These are phyloP conservation scores for Naegleria fowleri DNA, from an alignment of 208 protist genomes.

Conservation along the genomic window DNA sequence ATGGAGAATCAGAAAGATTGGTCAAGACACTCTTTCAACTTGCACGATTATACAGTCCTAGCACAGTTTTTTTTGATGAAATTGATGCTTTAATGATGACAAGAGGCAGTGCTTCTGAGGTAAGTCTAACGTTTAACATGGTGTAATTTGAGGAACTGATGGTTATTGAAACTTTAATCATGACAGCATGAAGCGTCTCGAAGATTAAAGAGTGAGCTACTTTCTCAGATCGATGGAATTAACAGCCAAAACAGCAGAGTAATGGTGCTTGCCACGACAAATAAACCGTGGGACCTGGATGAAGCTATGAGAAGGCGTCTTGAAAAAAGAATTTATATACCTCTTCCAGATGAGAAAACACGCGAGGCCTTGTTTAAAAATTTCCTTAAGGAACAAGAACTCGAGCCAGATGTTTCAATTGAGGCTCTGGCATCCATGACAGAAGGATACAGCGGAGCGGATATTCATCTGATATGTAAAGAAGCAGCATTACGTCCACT, in stretches of 20 bases:
- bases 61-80: slow-evolving; percentile 89
- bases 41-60: slow-evolving; percentile 69
- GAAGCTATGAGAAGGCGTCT: slow-evolving; percentile 76
- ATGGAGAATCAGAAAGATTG: slow-evolving; percentile 44
- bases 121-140: too few relatives aligned
- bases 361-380: background rate
- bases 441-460: slow-evolving; percentile 58
- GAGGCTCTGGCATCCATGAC: slow-evolving; percentile 33
- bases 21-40: slow-evolving; percentile 62
- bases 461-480: slow-evolving; percentile 42
- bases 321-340: slow-evolving; percentile 85
- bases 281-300: slow-evolving; percentile 82
- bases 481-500: slow-evolving; percentile 12
- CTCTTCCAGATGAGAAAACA: slow-evolving; percentile 61
- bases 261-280: slow-evolving; percentile 71
- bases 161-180: slow-evolving; percentile 27
- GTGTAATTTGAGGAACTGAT: background rate
- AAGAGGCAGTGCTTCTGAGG: slow-evolving; percentile 42
- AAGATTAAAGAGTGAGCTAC: slow-evolving; percentile 88
- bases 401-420: background rate
- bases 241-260: slow-evolving; percentile 36
- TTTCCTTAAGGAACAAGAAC: background rate
- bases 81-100: slow-evolving; percentile 58
- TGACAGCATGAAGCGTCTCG: slow-evolving; percentile 65
- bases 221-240: slow-evolving; percentile 79